Conservation (phyloP, 106 monocot species). For the Acorus gramineus region DNA sequence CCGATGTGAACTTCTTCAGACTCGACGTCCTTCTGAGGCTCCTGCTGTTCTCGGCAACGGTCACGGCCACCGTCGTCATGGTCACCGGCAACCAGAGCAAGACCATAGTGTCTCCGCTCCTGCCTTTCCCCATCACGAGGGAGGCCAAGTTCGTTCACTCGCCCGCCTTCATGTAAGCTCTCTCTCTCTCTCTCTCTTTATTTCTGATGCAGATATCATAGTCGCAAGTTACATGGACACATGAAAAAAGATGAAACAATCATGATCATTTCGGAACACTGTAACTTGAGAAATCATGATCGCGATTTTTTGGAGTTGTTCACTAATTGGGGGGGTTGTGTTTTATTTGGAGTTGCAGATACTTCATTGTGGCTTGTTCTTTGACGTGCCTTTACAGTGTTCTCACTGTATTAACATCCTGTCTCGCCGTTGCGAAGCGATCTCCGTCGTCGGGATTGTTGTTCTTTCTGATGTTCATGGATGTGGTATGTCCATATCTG, state of each 20-base stretch:
- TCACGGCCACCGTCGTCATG: slow-evolving; percentile 22
- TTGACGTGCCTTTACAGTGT: slow-evolving; percentile 37
- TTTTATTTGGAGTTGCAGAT: slow-evolving; percentile 21
- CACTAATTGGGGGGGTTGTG: not conserved
- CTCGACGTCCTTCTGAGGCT: slow-evolving; percentile 25
- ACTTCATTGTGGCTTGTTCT: slow-evolving; percentile 30
- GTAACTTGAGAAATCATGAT: too few species aligned
- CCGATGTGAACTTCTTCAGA: slow-evolving; percentile 14
- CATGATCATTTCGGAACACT: too few species aligned
- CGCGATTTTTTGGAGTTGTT: too few species aligned
- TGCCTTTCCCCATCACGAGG: not conserved
- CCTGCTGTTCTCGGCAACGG: slow-evolving; percentile 22
- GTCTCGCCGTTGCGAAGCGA: slow-evolving; percentile 7
- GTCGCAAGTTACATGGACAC: too few species aligned
- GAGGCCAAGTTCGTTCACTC: slow-evolving; percentile 52
- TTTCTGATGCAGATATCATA: not conserved
- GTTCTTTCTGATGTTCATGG: slow-evolving; percentile 9
- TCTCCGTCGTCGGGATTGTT: slow-evolving; percentile 12
- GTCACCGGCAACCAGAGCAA: slow-evolving; percentile 34
- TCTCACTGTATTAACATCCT: slow-evolving; percentile 23
- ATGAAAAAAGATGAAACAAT: too few species aligned
- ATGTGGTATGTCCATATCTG: slow-evolving; percentile 5
- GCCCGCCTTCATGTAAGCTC: slow-evolving; percentile 45
- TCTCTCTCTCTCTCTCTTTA: not conserved
- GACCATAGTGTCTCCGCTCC: not conserved